A percentile compares a stretch with the other conserved stretches of the same genome.
Conservation (phyloP, 768 basidiomycete genomes). For the Cystofilobasidium bisporidii region DNA sequence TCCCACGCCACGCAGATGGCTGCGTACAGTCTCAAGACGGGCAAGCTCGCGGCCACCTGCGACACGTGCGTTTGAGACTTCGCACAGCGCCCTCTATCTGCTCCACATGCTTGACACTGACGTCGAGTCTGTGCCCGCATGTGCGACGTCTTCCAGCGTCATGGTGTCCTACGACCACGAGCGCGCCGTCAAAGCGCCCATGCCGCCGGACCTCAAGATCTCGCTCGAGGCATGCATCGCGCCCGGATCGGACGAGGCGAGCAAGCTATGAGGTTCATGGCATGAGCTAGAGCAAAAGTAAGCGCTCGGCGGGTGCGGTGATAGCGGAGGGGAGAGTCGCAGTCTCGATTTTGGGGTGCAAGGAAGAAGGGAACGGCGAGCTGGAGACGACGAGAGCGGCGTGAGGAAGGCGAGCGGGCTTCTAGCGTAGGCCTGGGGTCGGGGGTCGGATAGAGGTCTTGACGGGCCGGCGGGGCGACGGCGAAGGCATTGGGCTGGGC, state of each 20-base stretch:
- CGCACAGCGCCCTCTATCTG: neutral
- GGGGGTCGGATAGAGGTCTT: too few species aligned
- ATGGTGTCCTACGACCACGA: constrained; percentile 22
- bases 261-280: neutral
- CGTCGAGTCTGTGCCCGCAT: too few species aligned
- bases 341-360: too few species aligned
- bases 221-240: neutral
- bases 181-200: neutral
- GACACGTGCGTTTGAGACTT: constrained; percentile 15
- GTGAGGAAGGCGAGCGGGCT: too few species aligned
- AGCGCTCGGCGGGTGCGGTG: too few species aligned
- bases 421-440: too few species aligned
- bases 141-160: constrained; percentile 1
- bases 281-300: too few species aligned
- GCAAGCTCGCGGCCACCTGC: constrained; percentile 19
- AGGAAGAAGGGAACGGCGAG: too few species aligned
- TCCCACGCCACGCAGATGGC: neutral
- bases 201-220: constrained; percentile 5
- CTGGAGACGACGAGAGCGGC: too few species aligned
- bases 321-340: too few species aligned
- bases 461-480: too few species aligned
- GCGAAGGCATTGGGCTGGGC: too few species aligned
- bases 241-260: neutral
- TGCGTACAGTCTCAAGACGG: constrained; percentile 16
- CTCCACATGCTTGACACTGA: neutral